These are phyloP conservation scores for Phialocephala sp. DNA, from an alignment of 2,329 filamentous ascomycete species.

Conservation along the genomic window DNA sequence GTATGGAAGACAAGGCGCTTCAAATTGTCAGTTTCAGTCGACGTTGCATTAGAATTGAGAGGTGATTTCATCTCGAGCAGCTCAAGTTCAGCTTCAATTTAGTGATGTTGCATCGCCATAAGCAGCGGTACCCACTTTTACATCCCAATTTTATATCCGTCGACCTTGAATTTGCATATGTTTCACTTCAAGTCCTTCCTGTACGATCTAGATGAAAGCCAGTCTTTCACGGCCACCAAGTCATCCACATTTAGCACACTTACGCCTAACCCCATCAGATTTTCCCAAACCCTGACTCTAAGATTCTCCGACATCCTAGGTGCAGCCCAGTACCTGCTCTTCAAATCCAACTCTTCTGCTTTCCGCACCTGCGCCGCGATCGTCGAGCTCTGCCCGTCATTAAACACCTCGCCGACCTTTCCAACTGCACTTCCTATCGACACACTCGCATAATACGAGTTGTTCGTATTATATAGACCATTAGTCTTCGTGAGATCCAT, in stretches of 20 bases:
- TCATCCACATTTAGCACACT: conserved; percentile 66
- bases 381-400: conserved; percentile 46
- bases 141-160: not conserved
- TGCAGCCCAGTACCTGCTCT: conserved; percentile 40
- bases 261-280: conserved; percentile 56
- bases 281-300: conserved; percentile 59
- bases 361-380: conserved; percentile 50
- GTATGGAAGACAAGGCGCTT: too few relatives aligned
- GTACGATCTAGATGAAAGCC: not conserved
- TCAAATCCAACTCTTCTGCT: conserved; percentile 55
- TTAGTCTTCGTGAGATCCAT: conserved; percentile 8
- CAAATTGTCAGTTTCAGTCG: too few relatives aligned
- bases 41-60: too few relatives aligned
- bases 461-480: conserved; percentile 52
- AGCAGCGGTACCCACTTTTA: not conserved
- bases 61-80: too few relatives aligned
- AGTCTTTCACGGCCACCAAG: conserved; percentile 40
- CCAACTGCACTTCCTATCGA: conserved; percentile 61
- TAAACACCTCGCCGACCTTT: conserved; percentile 51
- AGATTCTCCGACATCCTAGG: not conserved
- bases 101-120: too few relatives aligned
- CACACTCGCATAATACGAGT: conserved; percentile 68
- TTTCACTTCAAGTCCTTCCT: not conserved
- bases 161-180: too few relatives aligned
- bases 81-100: too few relatives aligned